A percentile compares a stretch with the other conserved stretches of the same genome.
These are phyloP conservation scores for Erythrophleum ivorense DNA, from an alignment of 331 rosid genomes.

Conservation along the genomic window DNA sequence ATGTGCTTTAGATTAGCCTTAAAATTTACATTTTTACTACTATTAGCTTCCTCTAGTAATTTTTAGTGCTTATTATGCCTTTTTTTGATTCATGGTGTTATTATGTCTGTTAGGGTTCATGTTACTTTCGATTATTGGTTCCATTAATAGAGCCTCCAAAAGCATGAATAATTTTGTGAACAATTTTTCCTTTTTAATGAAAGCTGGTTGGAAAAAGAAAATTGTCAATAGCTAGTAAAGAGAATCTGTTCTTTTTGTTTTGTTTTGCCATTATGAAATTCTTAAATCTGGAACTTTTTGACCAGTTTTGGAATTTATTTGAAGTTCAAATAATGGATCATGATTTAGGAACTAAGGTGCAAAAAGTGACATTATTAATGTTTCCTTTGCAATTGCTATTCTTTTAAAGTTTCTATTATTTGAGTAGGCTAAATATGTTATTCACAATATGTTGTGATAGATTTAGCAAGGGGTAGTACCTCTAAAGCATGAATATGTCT, in stretches of 20 bases:
- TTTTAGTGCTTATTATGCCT: background rate
- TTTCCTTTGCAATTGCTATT: too few species aligned
- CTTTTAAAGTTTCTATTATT: too few species aligned
- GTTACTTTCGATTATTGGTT: conserved; percentile 29
- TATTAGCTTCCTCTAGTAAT: background rate
- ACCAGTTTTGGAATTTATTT: conserved; percentile 17
- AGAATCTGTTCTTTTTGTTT: background rate
- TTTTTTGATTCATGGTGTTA: conserved; percentile 9
- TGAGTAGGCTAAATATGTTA: too few species aligned
- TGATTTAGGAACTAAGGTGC: conserved; percentile 20
- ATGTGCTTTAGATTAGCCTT: conserved; percentile 25
- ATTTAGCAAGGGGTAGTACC: too few species aligned
- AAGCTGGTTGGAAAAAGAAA: background rate
- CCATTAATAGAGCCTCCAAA: conserved; percentile 77
- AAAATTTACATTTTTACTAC: background rate
- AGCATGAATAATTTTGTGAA: conserved; percentile 55
- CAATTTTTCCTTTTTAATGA: background rate
- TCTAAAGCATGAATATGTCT: too few species aligned
- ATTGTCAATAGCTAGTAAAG: background rate
- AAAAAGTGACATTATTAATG: background rate
- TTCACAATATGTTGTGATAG: too few species aligned
- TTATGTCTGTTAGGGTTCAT: conserved; percentile 29
- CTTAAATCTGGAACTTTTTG: conserved; percentile 2
- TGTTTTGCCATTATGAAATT: background rate
- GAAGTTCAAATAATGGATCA: conserved; percentile 28